These are phyloP conservation scores for Debaryomyces udenii DNA, from an alignment of 1,139 yeast genomes.

Conservation along the genomic window DNA sequence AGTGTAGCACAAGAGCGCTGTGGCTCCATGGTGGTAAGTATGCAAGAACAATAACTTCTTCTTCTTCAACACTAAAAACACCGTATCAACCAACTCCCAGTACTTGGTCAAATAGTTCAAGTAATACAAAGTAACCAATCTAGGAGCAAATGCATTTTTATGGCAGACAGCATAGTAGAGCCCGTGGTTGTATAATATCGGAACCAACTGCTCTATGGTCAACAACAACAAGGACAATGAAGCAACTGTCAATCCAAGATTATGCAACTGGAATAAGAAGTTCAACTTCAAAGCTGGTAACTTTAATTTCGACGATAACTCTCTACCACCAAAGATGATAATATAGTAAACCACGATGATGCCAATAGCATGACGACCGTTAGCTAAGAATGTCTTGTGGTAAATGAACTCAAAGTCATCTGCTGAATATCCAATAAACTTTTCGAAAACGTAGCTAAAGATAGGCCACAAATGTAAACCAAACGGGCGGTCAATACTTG, in stretches of 20 bases:
- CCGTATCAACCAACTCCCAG: slow-evolving; percentile 87
- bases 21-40: slow-evolving; percentile 98
- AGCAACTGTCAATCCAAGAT: slow-evolving; percentile 69
- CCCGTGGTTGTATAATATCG: slow-evolving; percentile 78
- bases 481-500: slow-evolving; percentile 81
- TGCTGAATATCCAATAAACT: slow-evolving; percentile 63
- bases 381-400: slow-evolving; percentile 68
- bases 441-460: slow-evolving; percentile 61
- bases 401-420: slow-evolving; percentile 72
- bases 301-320: slow-evolving; percentile 47
- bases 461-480: slow-evolving; percentile 91
- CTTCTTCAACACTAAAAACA: slow-evolving; percentile 87
- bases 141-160: slow-evolving; percentile 79
- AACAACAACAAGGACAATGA: slow-evolving; percentile 70
- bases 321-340: slow-evolving; percentile 79
- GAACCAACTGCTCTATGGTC: slow-evolving; percentile 81
- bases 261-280: slow-evolving; percentile 66
- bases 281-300: slow-evolving; percentile 73
- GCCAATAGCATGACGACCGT: slow-evolving; percentile 65
- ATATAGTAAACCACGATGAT: slow-evolving; percentile 72
- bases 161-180: slow-evolving; percentile 84
- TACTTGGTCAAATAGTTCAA: slow-evolving; percentile 77
- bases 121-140: slow-evolving; percentile 80
- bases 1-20: slow-evolving; percentile 92
- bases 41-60: slow-evolving; percentile 90